Evolutionary conservation across 345 rosid species (phyloP).

Genomic region (Kernera saxatilis): DNA sequence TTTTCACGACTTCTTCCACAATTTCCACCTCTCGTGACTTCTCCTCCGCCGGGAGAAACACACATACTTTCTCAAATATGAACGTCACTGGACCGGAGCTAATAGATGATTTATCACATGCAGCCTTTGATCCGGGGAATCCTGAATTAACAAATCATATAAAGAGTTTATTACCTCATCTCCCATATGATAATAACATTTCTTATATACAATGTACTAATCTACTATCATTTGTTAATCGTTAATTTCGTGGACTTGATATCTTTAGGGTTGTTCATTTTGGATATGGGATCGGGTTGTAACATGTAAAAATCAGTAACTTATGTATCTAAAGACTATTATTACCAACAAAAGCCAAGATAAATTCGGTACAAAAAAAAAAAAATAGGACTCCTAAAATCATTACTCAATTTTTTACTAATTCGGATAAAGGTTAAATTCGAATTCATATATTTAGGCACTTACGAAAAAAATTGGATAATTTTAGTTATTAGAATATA

Average conservation of each 20-base stretch:
- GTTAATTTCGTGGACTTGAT: not conserved
- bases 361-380: no score
- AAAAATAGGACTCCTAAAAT: no score
- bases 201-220: not conserved
- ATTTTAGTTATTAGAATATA: no score
- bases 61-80: slow-evolving; percentile 10
- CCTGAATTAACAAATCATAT: not conserved
- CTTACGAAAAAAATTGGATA: no score
- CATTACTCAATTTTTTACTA: no score
- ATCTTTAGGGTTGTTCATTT: no score
- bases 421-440: no score
- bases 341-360: no score
- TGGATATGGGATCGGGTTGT: not conserved
- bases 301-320: not conserved
- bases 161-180: not conserved
- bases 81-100: not conserved
- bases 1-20: slow-evolving; percentile 20
- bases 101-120: not conserved
- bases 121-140: slow-evolving; percentile 2
- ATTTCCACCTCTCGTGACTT: slow-evolving; percentile 34
- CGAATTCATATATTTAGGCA: no score
- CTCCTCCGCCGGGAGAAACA: slow-evolving; percentile 30
- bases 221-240: not conserved
- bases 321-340: not conserved
- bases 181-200: not conserved